These are phyloP conservation scores for Glarea lozoyensis DNA, from an alignment of 495 filamentous ascomycete genomes.

Conservation along the genomic window DNA sequence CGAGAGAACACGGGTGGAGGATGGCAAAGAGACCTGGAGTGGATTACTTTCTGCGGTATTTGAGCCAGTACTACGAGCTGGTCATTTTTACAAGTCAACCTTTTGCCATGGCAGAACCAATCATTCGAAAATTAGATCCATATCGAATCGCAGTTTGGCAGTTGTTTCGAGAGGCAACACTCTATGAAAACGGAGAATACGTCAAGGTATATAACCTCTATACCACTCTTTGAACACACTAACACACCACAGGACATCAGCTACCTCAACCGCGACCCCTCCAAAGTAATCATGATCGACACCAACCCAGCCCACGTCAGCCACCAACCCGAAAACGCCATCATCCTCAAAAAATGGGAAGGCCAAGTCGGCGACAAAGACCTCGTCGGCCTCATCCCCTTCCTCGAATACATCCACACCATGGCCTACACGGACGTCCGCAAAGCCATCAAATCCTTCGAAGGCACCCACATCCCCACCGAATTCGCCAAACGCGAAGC, in stretches of 20 bases:
- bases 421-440: conserved; percentile 84
- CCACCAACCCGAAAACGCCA: conserved; percentile 86
- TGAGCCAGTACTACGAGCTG: conserved; percentile 95
- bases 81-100: conserved; percentile 89
- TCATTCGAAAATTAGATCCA: conserved; percentile 91
- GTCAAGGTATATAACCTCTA: conserved; percentile 62
- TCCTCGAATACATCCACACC: conserved; percentile 93
- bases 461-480: conserved; percentile 72
- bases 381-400: conserved; percentile 81
- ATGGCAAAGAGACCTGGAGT: conserved; percentile 90
- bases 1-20: conserved; percentile 87
- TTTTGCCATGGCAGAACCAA: conserved; percentile 69
- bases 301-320: conserved; percentile 71
- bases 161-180: conserved; percentile 86
- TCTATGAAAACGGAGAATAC: conserved; percentile 91
- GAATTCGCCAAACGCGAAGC: conserved; percentile 90
- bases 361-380: conserved; percentile 74
- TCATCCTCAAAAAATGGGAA: conserved; percentile 83
- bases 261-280: conserved; percentile 90
- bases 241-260: conserved; percentile 63
- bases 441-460: conserved; percentile 75
- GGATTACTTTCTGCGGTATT: conserved; percentile 94
- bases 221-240: not conserved
- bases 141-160: conserved; percentile 94
- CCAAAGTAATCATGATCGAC: conserved; percentile 88